Evolutionary conservation across 2,329 filamentous ascomycete genomes (phyloP), one percentile per base, ranked within the genome.

Genomic region (Gnomoniopsis smithogilvyi): DNA sequence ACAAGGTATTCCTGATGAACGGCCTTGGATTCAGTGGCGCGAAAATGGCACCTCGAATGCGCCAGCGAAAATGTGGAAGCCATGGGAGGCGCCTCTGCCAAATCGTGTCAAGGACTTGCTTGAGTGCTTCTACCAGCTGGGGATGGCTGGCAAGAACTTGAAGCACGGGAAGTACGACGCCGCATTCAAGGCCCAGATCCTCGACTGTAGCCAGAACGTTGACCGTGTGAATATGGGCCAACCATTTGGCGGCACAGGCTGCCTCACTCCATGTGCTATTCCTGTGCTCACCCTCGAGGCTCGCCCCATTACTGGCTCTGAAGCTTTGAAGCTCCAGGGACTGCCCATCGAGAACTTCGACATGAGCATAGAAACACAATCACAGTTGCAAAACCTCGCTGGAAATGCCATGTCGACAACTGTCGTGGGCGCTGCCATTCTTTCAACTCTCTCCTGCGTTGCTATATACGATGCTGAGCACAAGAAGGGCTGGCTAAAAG

Each of bases 331-430:
- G 6, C 70, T 92, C 6, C 90, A 93, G 72, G 90, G 90, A 1
- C 75, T 93, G 51, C 87, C 88, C 0, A 69, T 87, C 1, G 73
- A 85, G 56, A 79, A 80, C 51, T 74, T 93, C 12, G 74, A 85
- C 0, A 77, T 92, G n/a, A 86, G 82, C 0, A 80, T 80, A 10
- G 86, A 93, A 65, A 81, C 79, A 0, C 78, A 86, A 50, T 70
- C 73, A 1, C 76, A 92, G 19, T 74, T 91, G 2, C 84, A 87
- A 62, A 84, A 92, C 63, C 74, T 94, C 2, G 89, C 88, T 2
- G 90, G 90, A 0, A 94, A 95, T 68, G 90, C 90, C 0, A 94
- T 94, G 90, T 86, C 83, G 1, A 85, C 84, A 0, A 89, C 90
- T 0, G 87, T 92, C 1, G 84, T 92, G 11, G 88, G 86, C 2